Percentiles rank a stretch among this genome's conserved stretches.
Evolutionary conservation across 441 rosid genomes (phyloP).

Genomic region (Adansonia rubrostipa): DNA sequence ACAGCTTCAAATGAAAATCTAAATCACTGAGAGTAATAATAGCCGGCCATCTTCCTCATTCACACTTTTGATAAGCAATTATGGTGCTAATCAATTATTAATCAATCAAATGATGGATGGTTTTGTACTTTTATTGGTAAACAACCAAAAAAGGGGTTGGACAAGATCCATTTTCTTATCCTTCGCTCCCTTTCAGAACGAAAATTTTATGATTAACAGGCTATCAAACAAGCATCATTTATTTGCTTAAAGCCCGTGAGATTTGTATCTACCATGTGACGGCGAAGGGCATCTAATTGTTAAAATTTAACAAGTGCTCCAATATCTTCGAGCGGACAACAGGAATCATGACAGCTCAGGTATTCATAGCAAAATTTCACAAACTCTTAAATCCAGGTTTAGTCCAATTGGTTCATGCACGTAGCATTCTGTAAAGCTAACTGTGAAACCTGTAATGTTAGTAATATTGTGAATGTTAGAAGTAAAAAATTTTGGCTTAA

Average conservation of each 20-base stretch:
- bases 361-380: background rate
- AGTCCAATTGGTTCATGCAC: too few relatives aligned
- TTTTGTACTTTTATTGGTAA: too few relatives aligned
- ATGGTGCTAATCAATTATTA: too few relatives aligned
- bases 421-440: background rate
- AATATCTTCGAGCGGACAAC: background rate
- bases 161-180: background rate
- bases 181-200: constrained; percentile 3
- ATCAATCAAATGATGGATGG: background rate
- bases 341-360: constrained; percentile 19
- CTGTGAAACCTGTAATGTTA: background rate
- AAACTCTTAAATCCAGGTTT: background rate
- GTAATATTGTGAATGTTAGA: background rate
- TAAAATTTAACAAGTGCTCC: background rate
- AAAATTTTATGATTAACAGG: background rate
- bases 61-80: background rate
- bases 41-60: background rate
- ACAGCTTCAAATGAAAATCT: too few relatives aligned
- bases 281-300: background rate
- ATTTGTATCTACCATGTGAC: background rate
- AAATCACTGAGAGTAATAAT: background rate
- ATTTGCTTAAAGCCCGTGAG: background rate
- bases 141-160: background rate
- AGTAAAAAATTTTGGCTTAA: background rate
- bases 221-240: background rate